phyloP scores from a whole-genome alignment of 2,329 filamentous ascomycete species.

The Cordyceps pruinosa region DNA sequence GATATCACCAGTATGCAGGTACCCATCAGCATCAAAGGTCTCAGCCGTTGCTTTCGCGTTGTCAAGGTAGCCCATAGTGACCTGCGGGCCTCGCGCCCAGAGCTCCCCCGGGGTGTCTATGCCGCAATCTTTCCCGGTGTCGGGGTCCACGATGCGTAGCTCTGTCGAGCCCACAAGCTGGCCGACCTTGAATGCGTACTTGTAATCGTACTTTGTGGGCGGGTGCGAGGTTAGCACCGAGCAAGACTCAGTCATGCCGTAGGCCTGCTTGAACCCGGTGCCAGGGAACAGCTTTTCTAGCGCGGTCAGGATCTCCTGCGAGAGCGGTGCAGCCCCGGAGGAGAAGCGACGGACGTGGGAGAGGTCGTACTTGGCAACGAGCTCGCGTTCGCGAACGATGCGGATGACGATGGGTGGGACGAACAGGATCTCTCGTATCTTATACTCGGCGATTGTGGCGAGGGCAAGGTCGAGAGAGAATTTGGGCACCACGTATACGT shows the following conservation, averaged over 20 bases:
- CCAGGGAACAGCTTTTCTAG: constrained; percentile 50
- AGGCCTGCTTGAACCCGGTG: constrained; percentile 54
- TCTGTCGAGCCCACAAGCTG: constrained; percentile 51
- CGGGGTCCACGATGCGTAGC: constrained; percentile 49
- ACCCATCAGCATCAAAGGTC: constrained; percentile 48
- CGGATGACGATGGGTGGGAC: constrained; percentile 57
- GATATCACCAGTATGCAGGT: constrained; percentile 53
- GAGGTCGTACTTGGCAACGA: constrained; percentile 50
- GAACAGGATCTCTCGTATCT: constrained; percentile 48
- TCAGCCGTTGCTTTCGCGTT: constrained; percentile 35
- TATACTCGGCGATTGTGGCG: constrained; percentile 41
- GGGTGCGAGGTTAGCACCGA: constrained; percentile 57
- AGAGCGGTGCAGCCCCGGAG: constrained; percentile 53
- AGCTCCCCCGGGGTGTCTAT: constrained; percentile 46
- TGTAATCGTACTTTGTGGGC: constrained; percentile 46
- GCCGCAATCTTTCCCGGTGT: constrained; percentile 40
- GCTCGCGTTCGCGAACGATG: constrained; percentile 46
- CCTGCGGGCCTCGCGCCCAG: constrained; percentile 31
- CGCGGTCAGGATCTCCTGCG: constrained; percentile 48
- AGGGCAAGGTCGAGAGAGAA: constrained; percentile 59
- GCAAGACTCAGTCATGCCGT: constrained; percentile 63
- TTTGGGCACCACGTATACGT: constrained; percentile 56
- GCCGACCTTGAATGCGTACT: constrained; percentile 50
- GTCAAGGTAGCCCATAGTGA: constrained; percentile 43
- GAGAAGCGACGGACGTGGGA: constrained; percentile 48